A percentile compares a stretch with the other conserved stretches of the same genome.
phyloP scores from a whole-genome alignment of 352 stramenopile species.

The Pythium dissimile region DNA sequence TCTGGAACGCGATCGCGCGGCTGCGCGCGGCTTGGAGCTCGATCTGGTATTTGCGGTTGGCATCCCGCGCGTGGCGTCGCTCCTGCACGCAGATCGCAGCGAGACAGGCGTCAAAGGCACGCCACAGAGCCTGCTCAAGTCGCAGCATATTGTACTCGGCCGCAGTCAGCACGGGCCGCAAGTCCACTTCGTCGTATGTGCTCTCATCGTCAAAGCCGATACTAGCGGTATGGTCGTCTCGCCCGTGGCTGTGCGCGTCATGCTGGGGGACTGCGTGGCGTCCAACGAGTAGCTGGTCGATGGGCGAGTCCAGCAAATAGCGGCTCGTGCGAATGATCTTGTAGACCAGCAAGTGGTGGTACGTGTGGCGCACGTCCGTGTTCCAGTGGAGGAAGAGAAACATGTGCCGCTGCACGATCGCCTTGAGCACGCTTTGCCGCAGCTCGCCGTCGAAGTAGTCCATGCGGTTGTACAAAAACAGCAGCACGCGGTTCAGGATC shows the following conservation, averaged over 20 bases:
- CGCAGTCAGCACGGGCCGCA: conserved; percentile 26
- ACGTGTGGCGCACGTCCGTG: conserved; percentile 56
- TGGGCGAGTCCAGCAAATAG: conserved; percentile 56
- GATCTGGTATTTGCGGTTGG: conserved; percentile 58
- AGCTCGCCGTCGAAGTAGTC: conserved; percentile 71
- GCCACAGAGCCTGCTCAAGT: conserved; percentile 68
- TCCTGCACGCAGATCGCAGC: conserved; percentile 60
- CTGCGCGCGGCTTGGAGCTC: conserved; percentile 46
- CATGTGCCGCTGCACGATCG: conserved; percentile 75
- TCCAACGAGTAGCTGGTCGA: conserved; percentile 66
- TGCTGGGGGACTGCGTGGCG: conserved; percentile 39
- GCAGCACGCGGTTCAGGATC: conserved; percentile 55
- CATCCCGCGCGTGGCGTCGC: conserved; percentile 45
- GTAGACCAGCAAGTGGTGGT: conserved; percentile 77
- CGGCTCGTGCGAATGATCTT: conserved; percentile 54
- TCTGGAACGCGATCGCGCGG: conserved; percentile 48
- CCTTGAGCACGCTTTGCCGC: conserved; percentile 61
- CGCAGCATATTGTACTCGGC: conserved; percentile 46
- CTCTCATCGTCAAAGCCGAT: conserved; percentile 23
- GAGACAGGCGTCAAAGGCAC: conserved; percentile 70
- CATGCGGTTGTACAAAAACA: conserved; percentile 74
- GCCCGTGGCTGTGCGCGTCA: conserved; percentile 25
- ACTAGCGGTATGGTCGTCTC: conserved; percentile 20
- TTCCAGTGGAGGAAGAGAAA: conserved; percentile 79
- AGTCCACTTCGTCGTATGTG: conserved; percentile 22